Percentiles rank a stretch among this genome's conserved stretches.
phyloP scores from a whole-genome alignment of 148 eudicot species.

The Fagopyrum tataricum region DNA sequence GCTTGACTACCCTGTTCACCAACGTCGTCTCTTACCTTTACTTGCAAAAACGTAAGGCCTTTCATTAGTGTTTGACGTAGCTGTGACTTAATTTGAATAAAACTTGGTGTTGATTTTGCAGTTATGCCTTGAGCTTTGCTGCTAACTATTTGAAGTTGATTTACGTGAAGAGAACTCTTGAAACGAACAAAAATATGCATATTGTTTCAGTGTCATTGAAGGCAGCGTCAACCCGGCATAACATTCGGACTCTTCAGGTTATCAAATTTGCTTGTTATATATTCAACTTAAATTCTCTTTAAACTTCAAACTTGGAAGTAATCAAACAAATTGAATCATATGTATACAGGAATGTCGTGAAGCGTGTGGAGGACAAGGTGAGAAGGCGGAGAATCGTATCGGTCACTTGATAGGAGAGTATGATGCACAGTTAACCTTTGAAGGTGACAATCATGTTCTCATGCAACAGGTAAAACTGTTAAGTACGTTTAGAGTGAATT shows the following conservation, averaged over 20 bases:
- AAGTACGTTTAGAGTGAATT: too few species aligned
- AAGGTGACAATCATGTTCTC: slow-evolving; percentile 94
- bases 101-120: too few species aligned
- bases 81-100: too few species aligned
- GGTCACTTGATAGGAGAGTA: slow-evolving; percentile 84
- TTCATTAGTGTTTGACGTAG: too few species aligned
- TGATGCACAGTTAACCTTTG: slow-evolving; percentile 90
- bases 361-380: slow-evolving; percentile 96
- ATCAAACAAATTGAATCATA: neutral
- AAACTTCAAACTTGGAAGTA: neutral
- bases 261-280: neutral
- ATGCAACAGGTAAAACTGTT: slow-evolving; percentile 99
- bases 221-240: slow-evolving; percentile 84
- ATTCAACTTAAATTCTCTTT: neutral
- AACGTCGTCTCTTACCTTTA: slow-evolving; percentile 84
- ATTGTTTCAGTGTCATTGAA: slow-evolving; percentile 82
- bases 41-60: slow-evolving; percentile 81
- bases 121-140: slow-evolving; percentile 96
- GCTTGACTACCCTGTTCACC: slow-evolving; percentile 97
- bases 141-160: slow-evolving; percentile 68
- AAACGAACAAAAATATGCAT: slow-evolving; percentile 63
- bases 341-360: slow-evolving; percentile 78
- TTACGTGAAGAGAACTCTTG: slow-evolving; percentile 74
- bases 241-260: slow-evolving; percentile 97
- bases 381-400: slow-evolving; percentile 86